Conservation (phyloP, 257 asterid species). For the Solanum stenotomum region DNA sequence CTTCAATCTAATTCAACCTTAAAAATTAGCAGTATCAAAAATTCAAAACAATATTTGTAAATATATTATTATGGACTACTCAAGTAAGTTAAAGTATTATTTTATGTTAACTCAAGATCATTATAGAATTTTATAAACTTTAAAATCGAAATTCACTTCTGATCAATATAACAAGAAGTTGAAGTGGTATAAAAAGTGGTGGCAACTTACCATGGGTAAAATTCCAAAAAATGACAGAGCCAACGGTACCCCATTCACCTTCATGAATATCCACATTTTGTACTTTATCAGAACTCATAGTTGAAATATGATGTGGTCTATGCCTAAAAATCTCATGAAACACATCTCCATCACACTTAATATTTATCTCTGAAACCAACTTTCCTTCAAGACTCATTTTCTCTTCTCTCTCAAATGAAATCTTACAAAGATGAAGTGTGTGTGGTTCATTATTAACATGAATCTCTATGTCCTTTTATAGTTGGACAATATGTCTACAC, state of each 20-base stretch:
- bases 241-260: background rate
- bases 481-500: background rate
- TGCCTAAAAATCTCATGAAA: conserved; percentile 1
- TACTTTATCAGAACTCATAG: background rate
- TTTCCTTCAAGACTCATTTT: background rate
- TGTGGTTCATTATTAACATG: background rate
- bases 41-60: background rate
- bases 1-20: background rate
- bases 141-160: background rate
- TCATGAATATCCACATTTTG: background rate
- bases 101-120: background rate
- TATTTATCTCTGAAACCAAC: background rate
- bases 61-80: background rate
- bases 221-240: background rate
- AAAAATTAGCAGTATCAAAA: background rate
- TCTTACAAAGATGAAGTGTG: background rate
- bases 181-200: background rate
- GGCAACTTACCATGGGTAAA: background rate
- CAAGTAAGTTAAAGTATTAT: background rate
- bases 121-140: background rate
- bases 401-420: background rate
- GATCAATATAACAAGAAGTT: background rate
- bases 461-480: background rate
- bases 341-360: background rate
- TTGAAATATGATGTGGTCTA: background rate